Evolutionary conservation across 208 protist genomes (phyloP).

Genomic region (Trypanosoma brucei): DNA sequence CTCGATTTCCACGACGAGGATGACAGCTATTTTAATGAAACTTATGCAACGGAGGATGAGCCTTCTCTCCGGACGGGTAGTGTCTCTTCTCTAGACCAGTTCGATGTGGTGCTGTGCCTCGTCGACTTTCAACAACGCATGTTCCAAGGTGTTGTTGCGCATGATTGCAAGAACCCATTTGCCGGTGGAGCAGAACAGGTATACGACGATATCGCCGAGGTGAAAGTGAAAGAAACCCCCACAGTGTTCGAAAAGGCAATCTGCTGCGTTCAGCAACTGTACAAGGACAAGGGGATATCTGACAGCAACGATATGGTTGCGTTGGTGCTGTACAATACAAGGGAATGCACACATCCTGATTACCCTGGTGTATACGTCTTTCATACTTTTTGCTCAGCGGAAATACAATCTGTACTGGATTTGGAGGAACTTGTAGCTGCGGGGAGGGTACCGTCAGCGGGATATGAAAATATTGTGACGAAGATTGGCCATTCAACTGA

Average conservation of each 20-base stretch:
- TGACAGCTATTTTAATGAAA: slow-evolving; percentile 7
- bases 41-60: slow-evolving; percentile 14
- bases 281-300: slow-evolving; percentile 60
- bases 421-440: slow-evolving; percentile 52
- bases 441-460: slow-evolving; percentile 24
- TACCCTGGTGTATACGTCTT: slow-evolving; percentile 65
- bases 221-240: neutral
- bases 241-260: slow-evolving; percentile 47
- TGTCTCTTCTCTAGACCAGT: slow-evolving; percentile 19
- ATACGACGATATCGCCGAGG: slow-evolving; percentile 1
- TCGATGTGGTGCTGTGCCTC: slow-evolving; percentile 69
- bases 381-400: slow-evolving; percentile 31
- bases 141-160: slow-evolving; percentile 25
- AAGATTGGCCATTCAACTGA: slow-evolving; percentile 16
- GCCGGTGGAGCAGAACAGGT: neutral
- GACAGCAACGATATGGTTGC: slow-evolving; percentile 52
- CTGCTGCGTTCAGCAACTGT: slow-evolving; percentile 42
- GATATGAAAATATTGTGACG: slow-evolving; percentile 21
- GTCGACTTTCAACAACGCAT: slow-evolving; percentile 66
- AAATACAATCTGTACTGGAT: slow-evolving; percentile 36
- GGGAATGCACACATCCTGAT: slow-evolving; percentile 25
- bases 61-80: neutral
- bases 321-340: slow-evolving; percentile 78
- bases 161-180: neutral
- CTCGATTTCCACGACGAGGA: neutral